These are phyloP conservation scores for Aspergillus neoniger DNA, from an alignment of 2,329 filamentous ascomycete species.

Conservation along the genomic window DNA sequence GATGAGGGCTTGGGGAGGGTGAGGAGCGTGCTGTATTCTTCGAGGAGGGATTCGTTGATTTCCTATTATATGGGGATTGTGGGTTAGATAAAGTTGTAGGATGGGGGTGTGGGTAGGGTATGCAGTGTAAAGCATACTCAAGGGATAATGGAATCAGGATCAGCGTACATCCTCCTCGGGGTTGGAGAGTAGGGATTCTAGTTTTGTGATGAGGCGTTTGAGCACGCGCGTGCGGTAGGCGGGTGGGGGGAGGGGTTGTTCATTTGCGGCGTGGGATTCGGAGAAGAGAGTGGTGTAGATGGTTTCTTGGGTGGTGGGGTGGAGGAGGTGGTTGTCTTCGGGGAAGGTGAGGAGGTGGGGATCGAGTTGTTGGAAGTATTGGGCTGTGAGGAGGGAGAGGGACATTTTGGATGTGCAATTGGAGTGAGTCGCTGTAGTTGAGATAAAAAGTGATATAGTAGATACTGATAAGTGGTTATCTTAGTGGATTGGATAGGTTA, in stretches of 20 bases:
- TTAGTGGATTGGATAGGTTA: background rate
- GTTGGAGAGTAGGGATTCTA: conserved; percentile 75
- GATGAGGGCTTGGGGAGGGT: conserved; percentile 65
- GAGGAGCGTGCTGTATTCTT: conserved; percentile 65
- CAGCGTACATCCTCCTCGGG: conserved; percentile 79
- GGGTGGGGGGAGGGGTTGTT: conserved; percentile 59
- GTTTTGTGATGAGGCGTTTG: conserved; percentile 68
- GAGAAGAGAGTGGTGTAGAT: conserved; percentile 70
- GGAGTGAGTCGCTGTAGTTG: background rate
- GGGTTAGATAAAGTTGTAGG: too few species aligned
- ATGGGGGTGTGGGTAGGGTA: background rate
- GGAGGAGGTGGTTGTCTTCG: conserved; percentile 57
- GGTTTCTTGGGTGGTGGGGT: conserved; percentile 63
- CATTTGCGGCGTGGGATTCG: conserved; percentile 48
- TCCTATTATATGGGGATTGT: conserved; percentile 56
- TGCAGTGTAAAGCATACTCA: conserved; percentile 2
- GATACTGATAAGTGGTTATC: too few species aligned
- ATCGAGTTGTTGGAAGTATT: conserved; percentile 78
- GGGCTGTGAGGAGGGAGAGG: conserved; percentile 54
- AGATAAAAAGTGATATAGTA: too few species aligned
- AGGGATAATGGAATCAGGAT: conserved; percentile 7
- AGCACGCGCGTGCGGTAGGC: conserved; percentile 72
- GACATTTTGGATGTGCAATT: conserved; percentile 7
- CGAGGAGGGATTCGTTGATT: conserved; percentile 79
- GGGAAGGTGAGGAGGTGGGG: conserved; percentile 63